Base-by-base conservation (phyloP, 768 basidiomycete genomes). In the Rhodosporidiobolus odoratus region DNA sequence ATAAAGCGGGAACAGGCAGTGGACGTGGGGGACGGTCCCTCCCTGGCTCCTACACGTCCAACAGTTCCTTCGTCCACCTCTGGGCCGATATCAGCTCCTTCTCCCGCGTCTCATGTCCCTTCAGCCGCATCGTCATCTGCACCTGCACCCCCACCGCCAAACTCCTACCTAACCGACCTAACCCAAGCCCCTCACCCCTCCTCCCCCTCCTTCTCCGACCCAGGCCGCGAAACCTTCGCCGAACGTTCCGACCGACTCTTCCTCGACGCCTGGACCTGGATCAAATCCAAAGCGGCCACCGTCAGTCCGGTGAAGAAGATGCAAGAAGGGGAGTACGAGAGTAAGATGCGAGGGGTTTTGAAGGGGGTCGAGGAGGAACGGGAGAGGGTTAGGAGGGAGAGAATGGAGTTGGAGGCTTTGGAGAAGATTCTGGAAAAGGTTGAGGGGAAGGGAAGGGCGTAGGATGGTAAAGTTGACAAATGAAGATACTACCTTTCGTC, bases 161-260 rank as follows among this genome's bases (percentile, higher is more conserved):
- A 41, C 68, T 27, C 62, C 58, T 34, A 12, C 2, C 56, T 62
- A 16, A 34, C 37, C 38, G 62, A 58, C 38, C 57, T 45, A 25
- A 63, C 62, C 32, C 40, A 45, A 54, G 38, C 61, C 19, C 61
- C 47, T 2, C 43, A 48, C 23, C 58, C 58, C 30, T 59, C 66
- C 16, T 47, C 62, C 16, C 37, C 38, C 19, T 27, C 35, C 13
- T 62, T 62, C 17, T 60, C 61, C 9, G 72, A 69, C 30, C 72
- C 72, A 4, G 62, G 61, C 4, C 53, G 61, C 32, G 56, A 69
- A 10, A 73, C 72, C 19, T 73, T 73, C 54, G 60, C 65, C 30
- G 72, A 73, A 32, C 60, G 72, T 25, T 66, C 65, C 13, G 72
- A 73, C 53, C 48, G 62, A 1, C 38, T 73, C 37, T 21, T 66